phyloP scores from a whole-genome alignment of 305 asterid genomes.

The Fraxinus nigra region DNA sequence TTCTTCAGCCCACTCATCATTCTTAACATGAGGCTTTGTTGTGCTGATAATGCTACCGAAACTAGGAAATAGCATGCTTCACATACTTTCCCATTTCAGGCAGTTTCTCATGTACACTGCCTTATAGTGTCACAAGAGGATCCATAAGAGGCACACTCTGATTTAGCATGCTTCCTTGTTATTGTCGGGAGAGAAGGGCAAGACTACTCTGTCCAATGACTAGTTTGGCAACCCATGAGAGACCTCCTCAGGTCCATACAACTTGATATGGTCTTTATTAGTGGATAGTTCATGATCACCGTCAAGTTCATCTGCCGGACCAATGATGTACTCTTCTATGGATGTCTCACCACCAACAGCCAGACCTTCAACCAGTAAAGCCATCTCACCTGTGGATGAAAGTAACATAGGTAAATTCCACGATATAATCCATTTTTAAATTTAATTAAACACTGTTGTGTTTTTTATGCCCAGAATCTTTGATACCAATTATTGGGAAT shows the following conservation, averaged over 20 bases:
- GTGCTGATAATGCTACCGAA: slow-evolving; percentile 91
- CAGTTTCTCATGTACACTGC: slow-evolving; percentile 80
- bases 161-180: slow-evolving; percentile 55
- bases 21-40: slow-evolving; percentile 45
- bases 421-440: background rate
- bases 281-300: slow-evolving; percentile 49
- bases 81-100: slow-evolving; percentile 67
- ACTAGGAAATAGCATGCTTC: slow-evolving; percentile 93
- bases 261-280: slow-evolving; percentile 53
- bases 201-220: slow-evolving; percentile 65
- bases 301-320: slow-evolving; percentile 56
- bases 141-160: slow-evolving; percentile 63
- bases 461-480: too few relatives aligned
- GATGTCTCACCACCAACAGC: slow-evolving; percentile 74
- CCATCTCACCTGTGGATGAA: slow-evolving; percentile 70
- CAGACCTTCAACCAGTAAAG: slow-evolving; percentile 84
- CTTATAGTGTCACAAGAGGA: slow-evolving; percentile 81
- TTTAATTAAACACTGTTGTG: too few relatives aligned
- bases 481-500: too few relatives aligned
- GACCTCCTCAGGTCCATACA: slow-evolving; percentile 82
- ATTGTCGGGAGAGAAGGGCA: slow-evolving; percentile 61
- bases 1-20: slow-evolving; percentile 85
- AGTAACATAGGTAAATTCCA: slow-evolving; percentile 17
- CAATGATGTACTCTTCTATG: slow-evolving; percentile 80
- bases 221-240: slow-evolving; percentile 86